Evolutionary conservation across 2,329 filamentous ascomycete genomes (phyloP).

Genomic region (Trichophyton benhamiae): DNA sequence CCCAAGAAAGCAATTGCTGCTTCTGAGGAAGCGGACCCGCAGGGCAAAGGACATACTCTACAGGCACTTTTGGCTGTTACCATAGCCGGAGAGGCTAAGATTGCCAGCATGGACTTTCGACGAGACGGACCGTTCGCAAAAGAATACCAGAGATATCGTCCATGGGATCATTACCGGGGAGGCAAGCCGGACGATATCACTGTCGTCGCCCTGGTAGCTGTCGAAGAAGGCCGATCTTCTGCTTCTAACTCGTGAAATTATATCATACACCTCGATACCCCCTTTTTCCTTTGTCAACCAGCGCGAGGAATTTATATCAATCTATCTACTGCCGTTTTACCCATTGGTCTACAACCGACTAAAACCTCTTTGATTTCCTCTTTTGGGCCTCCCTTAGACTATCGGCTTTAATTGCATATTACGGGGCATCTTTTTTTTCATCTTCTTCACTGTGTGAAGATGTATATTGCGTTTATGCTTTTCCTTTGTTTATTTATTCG

Average conservation of each 20-base stretch:
- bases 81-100: slow-evolving; percentile 70
- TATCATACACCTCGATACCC: not conserved
- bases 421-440: not conserved
- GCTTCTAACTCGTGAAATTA: too few relatives aligned
- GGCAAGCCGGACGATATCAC: slow-evolving; percentile 96
- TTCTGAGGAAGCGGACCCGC: slow-evolving; percentile 13
- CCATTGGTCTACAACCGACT: not conserved
- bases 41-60: slow-evolving; percentile 41
- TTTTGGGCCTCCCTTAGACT: not conserved
- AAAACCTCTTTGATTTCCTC: not conserved
- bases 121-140: slow-evolving; percentile 88
- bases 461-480: not conserved
- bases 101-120: slow-evolving; percentile 67
- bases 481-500: not conserved
- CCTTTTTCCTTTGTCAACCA: not conserved
- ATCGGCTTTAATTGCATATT: not conserved
- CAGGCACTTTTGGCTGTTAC: slow-evolving; percentile 69
- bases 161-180: slow-evolving; percentile 73
- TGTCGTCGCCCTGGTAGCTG: slow-evolving; percentile 65
- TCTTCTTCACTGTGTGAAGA: slow-evolving; percentile 1
- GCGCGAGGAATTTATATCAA: not conserved
- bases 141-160: slow-evolving; percentile 79
- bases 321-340: not conserved
- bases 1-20: slow-evolving; percentile 4
- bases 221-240: slow-evolving; percentile 39